Conservation (phyloP, 2,329 filamentous ascomycete genomes). For the Trichophyton rubrum region DNA sequence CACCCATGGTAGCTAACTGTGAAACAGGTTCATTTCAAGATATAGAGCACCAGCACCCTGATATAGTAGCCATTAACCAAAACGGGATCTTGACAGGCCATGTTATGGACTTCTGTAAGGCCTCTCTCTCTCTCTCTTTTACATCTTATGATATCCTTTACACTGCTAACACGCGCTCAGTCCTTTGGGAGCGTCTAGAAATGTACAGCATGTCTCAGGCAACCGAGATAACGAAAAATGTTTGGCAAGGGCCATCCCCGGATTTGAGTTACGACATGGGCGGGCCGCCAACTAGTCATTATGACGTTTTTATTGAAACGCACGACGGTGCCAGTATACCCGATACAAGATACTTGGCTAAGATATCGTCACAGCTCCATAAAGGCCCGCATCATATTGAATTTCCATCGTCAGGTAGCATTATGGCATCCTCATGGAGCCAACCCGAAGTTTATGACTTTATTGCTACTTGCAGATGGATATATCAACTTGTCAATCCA, state of each 20-base stretch:
- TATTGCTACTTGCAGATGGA: slow-evolving; percentile 78
- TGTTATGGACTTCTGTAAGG: slow-evolving; percentile 67
- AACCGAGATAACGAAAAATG: slow-evolving; percentile 77
- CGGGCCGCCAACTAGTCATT: slow-evolving; percentile 44
- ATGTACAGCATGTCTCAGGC: slow-evolving; percentile 90
- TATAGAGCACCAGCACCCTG: slow-evolving; percentile 57
- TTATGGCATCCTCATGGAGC: slow-evolving; percentile 72
- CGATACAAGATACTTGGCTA: slow-evolving; percentile 53
- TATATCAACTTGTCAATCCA: slow-evolving; percentile 69
- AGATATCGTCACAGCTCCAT: slow-evolving; percentile 46
- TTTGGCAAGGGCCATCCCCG: slow-evolving; percentile 81
- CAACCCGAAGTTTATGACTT: slow-evolving; percentile 73
- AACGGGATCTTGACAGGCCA: slow-evolving; percentile 59
- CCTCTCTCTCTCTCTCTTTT: neutral
- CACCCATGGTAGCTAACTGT: slow-evolving; percentile 18
- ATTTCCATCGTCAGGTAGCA: slow-evolving; percentile 90
- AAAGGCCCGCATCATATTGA: slow-evolving; percentile 50
- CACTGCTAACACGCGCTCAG: slow-evolving; percentile 21
- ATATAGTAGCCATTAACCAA: slow-evolving; percentile 64
- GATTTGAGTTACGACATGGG: slow-evolving; percentile 26
- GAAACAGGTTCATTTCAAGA: slow-evolving; percentile 48
- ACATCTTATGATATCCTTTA: neutral
- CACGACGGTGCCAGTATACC: slow-evolving; percentile 70
- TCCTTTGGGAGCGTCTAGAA: slow-evolving; percentile 74
- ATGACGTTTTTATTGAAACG: slow-evolving; percentile 78